phyloP scores from a whole-genome alignment of 176 grass and related monocot genomes.

The Leersia perrieri region DNA sequence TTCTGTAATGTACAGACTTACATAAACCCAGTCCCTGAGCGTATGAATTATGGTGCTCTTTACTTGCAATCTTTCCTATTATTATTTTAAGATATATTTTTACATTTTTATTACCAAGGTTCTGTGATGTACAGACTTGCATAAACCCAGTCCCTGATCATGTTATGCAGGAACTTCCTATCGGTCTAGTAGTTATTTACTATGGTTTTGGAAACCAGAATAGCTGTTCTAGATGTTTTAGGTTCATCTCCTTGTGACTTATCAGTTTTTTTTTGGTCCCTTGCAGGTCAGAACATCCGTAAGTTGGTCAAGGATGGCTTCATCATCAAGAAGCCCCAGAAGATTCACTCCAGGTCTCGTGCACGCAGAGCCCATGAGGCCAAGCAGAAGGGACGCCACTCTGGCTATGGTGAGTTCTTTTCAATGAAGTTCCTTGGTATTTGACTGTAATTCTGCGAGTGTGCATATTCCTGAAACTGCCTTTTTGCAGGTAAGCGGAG shows the following conservation, averaged over 20 bases:
- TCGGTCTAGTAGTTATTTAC: background rate
- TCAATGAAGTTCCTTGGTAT: background rate
- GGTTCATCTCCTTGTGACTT: background rate
- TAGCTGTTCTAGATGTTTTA: background rate
- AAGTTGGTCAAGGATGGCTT: conserved; percentile 76
- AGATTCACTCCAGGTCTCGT: conserved; percentile 69
- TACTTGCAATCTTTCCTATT: background rate
- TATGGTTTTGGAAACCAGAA: background rate
- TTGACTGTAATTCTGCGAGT: background rate
- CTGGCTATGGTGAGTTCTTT: conserved; percentile 51
- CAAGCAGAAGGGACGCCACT: conserved; percentile 69
- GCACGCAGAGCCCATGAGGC: conserved; percentile 65
- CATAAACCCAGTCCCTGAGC: background rate
- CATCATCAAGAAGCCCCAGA: conserved; percentile 70
- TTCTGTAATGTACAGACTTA: background rate
- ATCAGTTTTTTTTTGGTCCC: background rate
- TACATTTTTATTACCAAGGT: background rate
- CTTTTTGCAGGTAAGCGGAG: conserved; percentile 56
- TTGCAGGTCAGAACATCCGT: conserved; percentile 65
- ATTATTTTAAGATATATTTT: background rate
- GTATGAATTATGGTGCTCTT: background rate
- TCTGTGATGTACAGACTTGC: background rate
- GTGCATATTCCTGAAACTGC: background rate
- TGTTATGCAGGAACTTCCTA: background rate
- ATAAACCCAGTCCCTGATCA: background rate